phyloP scores from a whole-genome alignment of 2,329 filamentous ascomycete genomes.

The Ascochyta clinopodiicola region DNA sequence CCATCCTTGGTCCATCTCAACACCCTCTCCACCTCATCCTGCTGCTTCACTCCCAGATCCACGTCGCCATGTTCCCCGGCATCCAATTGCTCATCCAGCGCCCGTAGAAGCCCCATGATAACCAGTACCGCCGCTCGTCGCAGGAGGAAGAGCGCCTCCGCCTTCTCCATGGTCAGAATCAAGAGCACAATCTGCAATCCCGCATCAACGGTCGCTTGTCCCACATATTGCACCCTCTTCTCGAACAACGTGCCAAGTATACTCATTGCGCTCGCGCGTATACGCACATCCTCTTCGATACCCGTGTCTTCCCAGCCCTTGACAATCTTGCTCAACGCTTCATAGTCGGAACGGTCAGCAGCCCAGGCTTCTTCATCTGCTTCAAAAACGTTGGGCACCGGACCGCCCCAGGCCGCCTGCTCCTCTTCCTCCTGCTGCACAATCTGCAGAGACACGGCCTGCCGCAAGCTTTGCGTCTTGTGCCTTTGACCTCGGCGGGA shows the following conservation, averaged over 20 bases:
- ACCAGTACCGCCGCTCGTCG: conserved; percentile 70
- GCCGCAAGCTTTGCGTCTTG: conserved; percentile 65
- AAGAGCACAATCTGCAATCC: conserved; percentile 69
- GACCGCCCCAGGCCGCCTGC: conserved; percentile 63
- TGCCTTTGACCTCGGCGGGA: conserved; percentile 67
- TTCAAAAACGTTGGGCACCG: conserved; percentile 48
- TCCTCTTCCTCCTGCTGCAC: conserved; percentile 58
- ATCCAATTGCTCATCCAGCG: conserved; percentile 61
- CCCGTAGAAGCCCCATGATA: conserved; percentile 66
- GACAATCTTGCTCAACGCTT: conserved; percentile 65
- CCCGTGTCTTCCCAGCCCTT: conserved; percentile 73
- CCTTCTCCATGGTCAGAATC: conserved; percentile 68
- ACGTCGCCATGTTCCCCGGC: conserved; percentile 46
- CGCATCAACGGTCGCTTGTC: conserved; percentile 48
- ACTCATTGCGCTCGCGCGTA: conserved; percentile 73
- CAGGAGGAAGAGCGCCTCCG: conserved; percentile 67
- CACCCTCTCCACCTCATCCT: conserved; percentile 67
- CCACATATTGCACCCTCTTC: conserved; percentile 55
- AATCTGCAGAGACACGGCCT: conserved; percentile 58
- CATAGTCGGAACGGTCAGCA: conserved; percentile 45
- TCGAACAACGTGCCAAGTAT: conserved; percentile 68
- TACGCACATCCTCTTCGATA: conserved; percentile 69
- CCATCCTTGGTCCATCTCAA: conserved; percentile 69
- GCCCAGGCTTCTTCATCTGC: conserved; percentile 32
- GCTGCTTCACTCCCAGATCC: conserved; percentile 62